Base-by-base conservation (phyloP, 306 rosid genomes). In the Malus sieversii region DNA sequence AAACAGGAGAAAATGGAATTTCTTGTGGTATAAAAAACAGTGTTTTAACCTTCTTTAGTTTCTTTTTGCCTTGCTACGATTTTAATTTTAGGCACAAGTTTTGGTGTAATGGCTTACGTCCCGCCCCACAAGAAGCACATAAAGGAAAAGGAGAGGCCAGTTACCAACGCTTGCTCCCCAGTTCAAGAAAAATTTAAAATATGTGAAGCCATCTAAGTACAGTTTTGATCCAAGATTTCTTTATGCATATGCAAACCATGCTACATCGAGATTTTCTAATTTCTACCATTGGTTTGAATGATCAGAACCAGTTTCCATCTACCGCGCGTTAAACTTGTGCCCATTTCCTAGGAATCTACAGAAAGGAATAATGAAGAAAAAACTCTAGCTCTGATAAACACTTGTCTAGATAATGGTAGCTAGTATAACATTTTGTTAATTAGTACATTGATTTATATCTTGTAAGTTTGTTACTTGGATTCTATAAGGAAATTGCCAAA, bases 41-140 rank as follows among this genome's bases (percentile, higher is more conserved):
- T 32, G 29, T 18, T 22, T 30, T 16, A 11, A 70, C 45, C 57
- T 48, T 10, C 22, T 53, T 42, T 42, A 3, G 3, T 73, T 22
- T 46, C 15, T 22, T 42, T n/a, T 40, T 10, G 40, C 66, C 77
- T 73, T 38, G 2, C 4, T 10, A 3, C 18, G 25, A 25, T 1
- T 12, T 27, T 19, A 30, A 10, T 40, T 12, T 27, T 29, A 62
- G 61, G 60, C 4, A 1, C 40, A 74, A 74, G n/a, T 27, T 66
- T 0, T 27, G 9, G 74, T 8, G 53, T 38, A 2, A 86, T 89
- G 93, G 85, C 90, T 22, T 89, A 89, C 78, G 40, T 89, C 11
- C 87, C 93, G 20, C 93, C 89, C 0, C 89, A 89, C 80, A 86
- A 83, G 77, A 86, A 84, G 22, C 86, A 46, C 38, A 60, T 85